These are phyloP conservation scores for Trametes sanguinea DNA, from an alignment of 768 basidiomycete genomes.

Conservation along the genomic window DNA sequence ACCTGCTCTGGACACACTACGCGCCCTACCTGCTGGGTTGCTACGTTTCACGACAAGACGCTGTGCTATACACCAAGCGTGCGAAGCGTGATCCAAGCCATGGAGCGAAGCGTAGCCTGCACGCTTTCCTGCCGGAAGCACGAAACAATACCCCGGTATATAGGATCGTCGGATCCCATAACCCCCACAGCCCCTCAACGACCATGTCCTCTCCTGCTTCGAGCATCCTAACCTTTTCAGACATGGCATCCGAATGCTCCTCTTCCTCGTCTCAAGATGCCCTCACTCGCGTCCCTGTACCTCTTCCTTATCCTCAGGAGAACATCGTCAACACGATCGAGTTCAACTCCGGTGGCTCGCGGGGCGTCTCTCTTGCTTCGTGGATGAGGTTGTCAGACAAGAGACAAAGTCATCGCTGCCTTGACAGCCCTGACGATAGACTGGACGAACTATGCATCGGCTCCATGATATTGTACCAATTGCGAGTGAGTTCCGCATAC, in stretches of 20 bases:
- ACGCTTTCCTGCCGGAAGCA: neutral
- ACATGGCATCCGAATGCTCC: neutral
- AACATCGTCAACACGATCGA: neutral
- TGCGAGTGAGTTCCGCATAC: neutral
- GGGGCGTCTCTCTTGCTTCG: conserved; percentile 4
- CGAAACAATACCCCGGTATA: neutral
- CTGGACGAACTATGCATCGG: conserved; percentile 6
- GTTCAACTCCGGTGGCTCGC: neutral
- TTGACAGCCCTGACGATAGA: conserved; percentile 3
- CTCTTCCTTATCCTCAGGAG: conserved; percentile 1
- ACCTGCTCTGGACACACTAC: neutral
- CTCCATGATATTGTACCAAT: conserved; percentile 6
- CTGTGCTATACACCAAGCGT: neutral
- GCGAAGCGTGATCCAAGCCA: too few species aligned
- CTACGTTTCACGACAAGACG: neutral
- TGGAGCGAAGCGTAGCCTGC: neutral
- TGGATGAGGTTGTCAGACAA: conserved; percentile 12
- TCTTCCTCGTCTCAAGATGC: neutral
- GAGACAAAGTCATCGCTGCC: neutral
- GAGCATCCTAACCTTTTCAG: neutral
- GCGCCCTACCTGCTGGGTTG: neutral
- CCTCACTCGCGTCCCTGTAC: neutral
- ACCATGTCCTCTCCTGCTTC: neutral
- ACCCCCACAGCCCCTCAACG: neutral
- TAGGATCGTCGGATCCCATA: neutral